These are phyloP conservation scores for Aspergillus fumigatiaffinis DNA, from an alignment of 2,329 filamentous ascomycete species.

Conservation along the genomic window DNA sequence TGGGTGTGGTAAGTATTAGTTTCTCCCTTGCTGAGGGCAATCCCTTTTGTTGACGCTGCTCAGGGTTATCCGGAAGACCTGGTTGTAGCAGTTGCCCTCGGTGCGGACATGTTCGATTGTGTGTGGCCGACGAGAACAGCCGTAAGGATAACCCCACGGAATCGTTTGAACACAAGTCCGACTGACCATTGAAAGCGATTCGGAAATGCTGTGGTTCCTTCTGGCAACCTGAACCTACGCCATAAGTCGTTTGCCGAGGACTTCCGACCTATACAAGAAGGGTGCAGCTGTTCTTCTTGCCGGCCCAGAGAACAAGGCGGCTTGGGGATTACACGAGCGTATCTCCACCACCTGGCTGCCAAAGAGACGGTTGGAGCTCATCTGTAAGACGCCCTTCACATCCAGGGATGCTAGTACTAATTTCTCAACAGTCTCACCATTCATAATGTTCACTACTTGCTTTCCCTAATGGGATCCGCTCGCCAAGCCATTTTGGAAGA, in stretches of 20 bases:
- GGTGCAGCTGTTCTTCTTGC: conserved; percentile 78
- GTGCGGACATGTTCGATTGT: conserved; percentile 99
- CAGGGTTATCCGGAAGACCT: conserved; percentile 92
- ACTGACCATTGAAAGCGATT: conserved; percentile 58
- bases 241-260: conserved; percentile 72
- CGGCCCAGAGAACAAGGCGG: conserved; percentile 62
- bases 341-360: conserved; percentile 82
- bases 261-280: conserved; percentile 77
- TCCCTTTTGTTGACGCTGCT: conserved; percentile 13
- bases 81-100: conserved; percentile 86
- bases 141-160: conserved; percentile 38
- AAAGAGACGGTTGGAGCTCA: conserved; percentile 94
- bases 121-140: conserved; percentile 97
- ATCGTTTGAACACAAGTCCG: neutral
- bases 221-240: conserved; percentile 79
- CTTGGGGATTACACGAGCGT: conserved; percentile 79
- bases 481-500: conserved; percentile 79
- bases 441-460: conserved; percentile 91
- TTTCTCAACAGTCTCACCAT: conserved; percentile 66
- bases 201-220: conserved; percentile 82
- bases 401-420: conserved; percentile 8
- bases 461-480: conserved; percentile 73
- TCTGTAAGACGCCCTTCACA: conserved; percentile 39
- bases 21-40: neutral
- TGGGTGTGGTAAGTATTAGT: conserved; percentile 70